Evolutionary conservation across 345 rosid species (phyloP).

Genomic region (Eucalyptus decipiens): DNA sequence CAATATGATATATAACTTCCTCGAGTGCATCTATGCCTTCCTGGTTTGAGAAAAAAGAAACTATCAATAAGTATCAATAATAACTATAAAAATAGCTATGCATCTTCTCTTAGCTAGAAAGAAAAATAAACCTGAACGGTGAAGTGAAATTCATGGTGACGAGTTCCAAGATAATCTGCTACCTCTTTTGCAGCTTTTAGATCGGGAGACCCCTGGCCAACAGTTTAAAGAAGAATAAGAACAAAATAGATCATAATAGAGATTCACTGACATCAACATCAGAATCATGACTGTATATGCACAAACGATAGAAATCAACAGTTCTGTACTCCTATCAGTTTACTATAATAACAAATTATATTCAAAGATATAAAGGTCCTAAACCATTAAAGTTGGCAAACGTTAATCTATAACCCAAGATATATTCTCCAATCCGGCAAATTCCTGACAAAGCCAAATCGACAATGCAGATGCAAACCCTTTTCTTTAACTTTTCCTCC

Average conservation of each 20-base stretch:
- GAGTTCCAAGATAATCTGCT: conserved; percentile 80
- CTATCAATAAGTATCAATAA: background rate
- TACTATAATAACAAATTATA: background rate
- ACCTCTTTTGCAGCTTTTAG: conserved; percentile 84
- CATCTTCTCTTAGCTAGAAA: background rate
- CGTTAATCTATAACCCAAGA: background rate
- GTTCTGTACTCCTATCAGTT: background rate
- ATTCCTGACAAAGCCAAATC: background rate
- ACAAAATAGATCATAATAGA: background rate
- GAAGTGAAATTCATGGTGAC: conserved; percentile 92
- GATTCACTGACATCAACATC: background rate
- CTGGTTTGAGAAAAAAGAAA: conserved; percentile 8
- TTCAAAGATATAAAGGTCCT: background rate
- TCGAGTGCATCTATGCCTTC: conserved; percentile 96
- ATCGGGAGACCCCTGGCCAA: conserved; percentile 75
- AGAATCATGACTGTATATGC: background rate
- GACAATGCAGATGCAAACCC: background rate
- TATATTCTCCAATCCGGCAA: background rate
- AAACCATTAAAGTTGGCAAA: background rate
- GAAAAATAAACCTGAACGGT: conserved; percentile 54
- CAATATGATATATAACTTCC: conserved; percentile 89
- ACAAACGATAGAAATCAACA: background rate
- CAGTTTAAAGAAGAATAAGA: background rate
- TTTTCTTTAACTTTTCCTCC: background rate
- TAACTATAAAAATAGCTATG: background rate